These are phyloP conservation scores for Chlamydomonas sp. DNA, from an alignment of 139 green algal species.

Conservation along the genomic window DNA sequence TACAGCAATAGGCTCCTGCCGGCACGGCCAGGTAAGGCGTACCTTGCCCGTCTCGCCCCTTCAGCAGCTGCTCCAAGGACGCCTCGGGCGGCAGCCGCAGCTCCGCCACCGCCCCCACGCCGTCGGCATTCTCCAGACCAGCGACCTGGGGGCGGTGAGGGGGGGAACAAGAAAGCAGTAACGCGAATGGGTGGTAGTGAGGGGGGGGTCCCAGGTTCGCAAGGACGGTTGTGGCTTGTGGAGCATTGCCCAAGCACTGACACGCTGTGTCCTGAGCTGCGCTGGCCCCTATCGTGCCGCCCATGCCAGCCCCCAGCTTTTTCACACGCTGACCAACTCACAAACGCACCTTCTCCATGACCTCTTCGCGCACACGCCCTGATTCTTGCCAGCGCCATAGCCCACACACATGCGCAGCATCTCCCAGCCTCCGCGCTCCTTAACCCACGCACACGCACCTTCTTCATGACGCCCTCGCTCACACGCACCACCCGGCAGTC, in stretches of 20 bases:
- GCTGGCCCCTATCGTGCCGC: not conserved
- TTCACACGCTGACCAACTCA: not conserved
- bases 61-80: not conserved
- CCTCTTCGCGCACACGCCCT: not conserved
- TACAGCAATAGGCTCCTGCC: not conserved
- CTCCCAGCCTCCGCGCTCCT: not conserved
- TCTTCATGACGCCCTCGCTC: constrained; percentile 66
- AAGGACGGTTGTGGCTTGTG: not conserved
- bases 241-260: not conserved
- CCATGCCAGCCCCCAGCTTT: not conserved
- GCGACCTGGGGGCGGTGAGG: constrained; percentile 6
- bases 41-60: not conserved
- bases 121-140: constrained; percentile 60
- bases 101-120: constrained; percentile 47
- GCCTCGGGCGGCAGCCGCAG: constrained; percentile 42
- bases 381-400: not conserved
- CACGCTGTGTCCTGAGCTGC: not conserved
- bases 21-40: not conserved
- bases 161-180: not conserved
- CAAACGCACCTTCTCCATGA: not conserved
- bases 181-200: not conserved
- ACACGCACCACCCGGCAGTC: constrained; percentile 47
- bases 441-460: constrained; percentile 38
- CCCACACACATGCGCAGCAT: not conserved
- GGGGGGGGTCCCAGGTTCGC: not conserved